Conservation (phyloP, 331 rosid genomes). For the Telfairia occidentalis region DNA sequence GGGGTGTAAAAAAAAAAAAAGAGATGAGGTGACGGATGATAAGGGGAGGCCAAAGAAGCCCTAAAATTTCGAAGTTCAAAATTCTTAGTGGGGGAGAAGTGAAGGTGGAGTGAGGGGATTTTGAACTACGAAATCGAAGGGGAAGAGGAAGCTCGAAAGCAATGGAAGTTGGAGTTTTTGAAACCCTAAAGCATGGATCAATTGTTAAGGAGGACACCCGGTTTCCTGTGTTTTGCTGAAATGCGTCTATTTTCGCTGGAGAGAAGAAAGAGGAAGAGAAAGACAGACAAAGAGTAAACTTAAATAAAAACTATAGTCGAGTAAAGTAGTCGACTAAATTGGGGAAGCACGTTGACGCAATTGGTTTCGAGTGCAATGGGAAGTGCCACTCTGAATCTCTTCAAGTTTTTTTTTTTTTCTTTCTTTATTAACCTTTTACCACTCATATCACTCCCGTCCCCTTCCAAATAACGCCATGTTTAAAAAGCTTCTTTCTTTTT, state of each 20-base stretch:
- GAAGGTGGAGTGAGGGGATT: not conserved
- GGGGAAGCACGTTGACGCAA: not conserved
- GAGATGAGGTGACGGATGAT: not conserved
- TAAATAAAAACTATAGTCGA: conserved; percentile 11
- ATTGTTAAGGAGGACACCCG: conserved; percentile 28
- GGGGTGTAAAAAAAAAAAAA: not conserved
- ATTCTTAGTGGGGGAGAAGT: not conserved
- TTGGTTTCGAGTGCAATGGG: too few relatives aligned
- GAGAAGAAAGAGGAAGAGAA: conserved; percentile 14
- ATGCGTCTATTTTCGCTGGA: conserved; percentile 20
- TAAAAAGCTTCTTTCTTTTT: not conserved
- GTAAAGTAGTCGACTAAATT: not conserved
- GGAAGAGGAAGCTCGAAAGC: not conserved
- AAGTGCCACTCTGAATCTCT: not conserved
- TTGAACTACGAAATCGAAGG: conserved; percentile 1
- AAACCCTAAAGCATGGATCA: conserved; percentile 20
- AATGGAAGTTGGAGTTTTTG: conserved; percentile 6
- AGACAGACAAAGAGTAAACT: not conserved
- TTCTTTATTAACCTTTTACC: not conserved
- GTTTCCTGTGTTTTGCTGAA: conserved; percentile 15
- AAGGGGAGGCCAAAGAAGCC: not conserved
- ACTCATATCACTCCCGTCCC: not conserved
- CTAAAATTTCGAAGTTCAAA: not conserved
- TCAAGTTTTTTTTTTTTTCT: not conserved
- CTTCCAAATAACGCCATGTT: not conserved